Base-by-base conservation (phyloP, 2,329 filamentous ascomycete species). In the Diaporthe ampelina region DNA sequence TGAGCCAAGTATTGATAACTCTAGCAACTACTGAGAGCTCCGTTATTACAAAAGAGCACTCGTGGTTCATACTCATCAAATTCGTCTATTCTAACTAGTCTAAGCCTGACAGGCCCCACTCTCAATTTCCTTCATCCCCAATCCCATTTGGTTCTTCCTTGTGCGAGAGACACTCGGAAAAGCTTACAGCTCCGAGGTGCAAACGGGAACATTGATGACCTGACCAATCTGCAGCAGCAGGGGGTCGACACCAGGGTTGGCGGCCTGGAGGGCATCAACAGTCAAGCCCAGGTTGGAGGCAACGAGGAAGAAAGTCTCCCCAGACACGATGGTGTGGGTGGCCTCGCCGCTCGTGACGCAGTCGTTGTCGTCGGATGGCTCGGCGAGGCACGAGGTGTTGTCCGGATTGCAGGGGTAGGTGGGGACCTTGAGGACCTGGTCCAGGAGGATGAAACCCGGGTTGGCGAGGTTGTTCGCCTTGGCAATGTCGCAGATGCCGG, bases 381-480 rank as follows among this genome's bases (percentile, higher is more conserved):
- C 29, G 45, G 61, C 61, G 1, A 67, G 45, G 61, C 61, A 67
- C 19, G 61, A 67, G 7, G 45, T 67, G 61, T 67, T 67, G 61
- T 67, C 61, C 29, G 45, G 45, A 45, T 2, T 67, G 61, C 61
- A 67, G 6, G 61, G 61, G 61, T 26, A 67, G 45, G 61, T 67
- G 1, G 61, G 61, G 61, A 67, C 61, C 61, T 37, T 67, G 13
- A 67, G 61, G 45, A 67, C 61, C 61, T 67, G 61, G 61, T 52
- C 61, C 3, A 67, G 45, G 21, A 8, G 50, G 61, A 67, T 52
- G 45, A 67, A 67, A n/a, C 61, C 45, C 13, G 61, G 61, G 45
- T 67, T 67, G 21, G 45, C 45, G 45, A 67, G 61, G 61, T 21
- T 37, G 45, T 67, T 67, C 11, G 37, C 29, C 61, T 52, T 37